Evolutionary conservation across 345 rosid species (phyloP).

Genomic region (Physaria fendleri): DNA sequence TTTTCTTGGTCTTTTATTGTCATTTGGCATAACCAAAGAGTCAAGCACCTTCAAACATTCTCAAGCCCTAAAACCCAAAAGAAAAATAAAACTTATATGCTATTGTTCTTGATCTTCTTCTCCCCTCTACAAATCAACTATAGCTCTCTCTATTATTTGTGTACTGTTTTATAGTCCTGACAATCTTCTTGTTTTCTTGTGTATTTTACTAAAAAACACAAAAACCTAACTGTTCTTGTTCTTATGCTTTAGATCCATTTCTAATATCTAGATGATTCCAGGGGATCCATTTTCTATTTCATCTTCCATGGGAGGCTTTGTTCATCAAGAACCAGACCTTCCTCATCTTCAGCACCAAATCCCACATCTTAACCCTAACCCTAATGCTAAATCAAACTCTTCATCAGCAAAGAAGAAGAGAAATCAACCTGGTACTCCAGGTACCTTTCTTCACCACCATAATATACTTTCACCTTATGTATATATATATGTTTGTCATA

Average conservation of each 20-base stretch:
- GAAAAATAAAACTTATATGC: constrained; percentile 40
- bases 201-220: too few species aligned
- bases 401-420: constrained; percentile 64
- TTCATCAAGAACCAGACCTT: constrained; percentile 38
- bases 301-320: constrained; percentile 45
- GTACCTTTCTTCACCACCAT: constrained; percentile 27
- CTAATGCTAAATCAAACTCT: constrained; percentile 25
- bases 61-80: constrained; percentile 36
- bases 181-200: constrained; percentile 36
- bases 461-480: neutral
- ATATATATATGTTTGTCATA: neutral
- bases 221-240: too few species aligned
- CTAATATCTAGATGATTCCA: constrained; percentile 53
- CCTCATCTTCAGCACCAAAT: constrained; percentile 30
- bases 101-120: constrained; percentile 29
- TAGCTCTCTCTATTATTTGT: constrained; percentile 37
- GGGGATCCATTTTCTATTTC: constrained; percentile 56
- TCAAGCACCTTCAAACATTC: constrained; percentile 44
- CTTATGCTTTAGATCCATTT: constrained; percentile 30
- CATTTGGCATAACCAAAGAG: constrained; percentile 57
- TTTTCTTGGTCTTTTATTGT: constrained; percentile 46
- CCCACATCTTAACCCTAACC: constrained; percentile 36
- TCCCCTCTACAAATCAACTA: constrained; percentile 29
- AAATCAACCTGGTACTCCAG: constrained; percentile 95
- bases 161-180: constrained; percentile 33